Percentiles rank a stretch among this genome's conserved stretches.
phyloP scores from a whole-genome alignment of 1,139 yeast species.

The Sugiyamaella xylanicola region DNA sequence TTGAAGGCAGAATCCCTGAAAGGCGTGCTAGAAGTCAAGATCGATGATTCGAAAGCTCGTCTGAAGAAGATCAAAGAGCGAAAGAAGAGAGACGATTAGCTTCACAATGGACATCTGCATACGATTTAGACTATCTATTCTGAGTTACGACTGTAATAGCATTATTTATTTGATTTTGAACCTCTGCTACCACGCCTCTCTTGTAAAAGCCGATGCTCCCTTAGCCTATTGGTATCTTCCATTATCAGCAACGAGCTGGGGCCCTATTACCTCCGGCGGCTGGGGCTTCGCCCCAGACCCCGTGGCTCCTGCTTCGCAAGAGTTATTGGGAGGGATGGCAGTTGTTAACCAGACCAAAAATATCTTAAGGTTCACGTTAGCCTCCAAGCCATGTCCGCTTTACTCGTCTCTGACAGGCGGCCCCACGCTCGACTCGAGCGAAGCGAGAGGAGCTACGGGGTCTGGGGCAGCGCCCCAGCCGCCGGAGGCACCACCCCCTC shows the following conservation, averaged over 20 bases:
- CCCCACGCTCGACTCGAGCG: background rate
- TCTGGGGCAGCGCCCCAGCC: background rate
- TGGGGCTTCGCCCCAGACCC: background rate
- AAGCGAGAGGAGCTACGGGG: background rate
- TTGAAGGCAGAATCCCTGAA: slow-evolving; percentile 36
- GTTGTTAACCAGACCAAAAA: no score
- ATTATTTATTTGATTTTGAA: no score
- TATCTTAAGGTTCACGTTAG: no score
- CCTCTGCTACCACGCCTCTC: no score
- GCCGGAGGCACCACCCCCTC: background rate
- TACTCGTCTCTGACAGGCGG: no score
- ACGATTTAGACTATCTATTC: background rate
- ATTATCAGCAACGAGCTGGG: no score
- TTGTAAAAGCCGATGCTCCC: no score
- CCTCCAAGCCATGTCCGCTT: no score
- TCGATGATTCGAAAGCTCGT: slow-evolving; percentile 33
- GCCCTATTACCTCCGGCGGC: background rate
- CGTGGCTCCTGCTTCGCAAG: background rate
- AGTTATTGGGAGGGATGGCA: no score
- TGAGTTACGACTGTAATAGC: no score
- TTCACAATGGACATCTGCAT: no score
- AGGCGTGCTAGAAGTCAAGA: slow-evolving; percentile 37
- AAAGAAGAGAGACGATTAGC: slow-evolving; percentile 28
- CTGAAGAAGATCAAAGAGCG: slow-evolving; percentile 33
- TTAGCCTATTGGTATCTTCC: no score